Percentiles rank a stretch among this genome's conserved stretches.
These are phyloP conservation scores for Gonium pectorale DNA, from an alignment of 139 green algal species.

Conservation along the genomic window DNA sequence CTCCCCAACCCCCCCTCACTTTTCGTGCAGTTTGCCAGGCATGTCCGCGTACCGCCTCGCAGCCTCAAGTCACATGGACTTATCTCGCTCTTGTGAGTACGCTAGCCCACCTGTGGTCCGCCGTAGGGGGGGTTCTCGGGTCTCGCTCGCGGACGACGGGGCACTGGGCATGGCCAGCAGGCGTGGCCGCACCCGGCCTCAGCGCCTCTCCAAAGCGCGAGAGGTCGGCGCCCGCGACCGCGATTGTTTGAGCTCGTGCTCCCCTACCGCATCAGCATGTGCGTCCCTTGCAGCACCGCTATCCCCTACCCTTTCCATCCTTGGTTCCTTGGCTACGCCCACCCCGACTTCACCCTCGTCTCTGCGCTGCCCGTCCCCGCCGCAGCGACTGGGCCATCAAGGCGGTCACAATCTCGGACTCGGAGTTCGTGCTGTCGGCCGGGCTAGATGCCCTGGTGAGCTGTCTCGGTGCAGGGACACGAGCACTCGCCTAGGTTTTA, in stretches of 20 bases:
- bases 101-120: background rate
- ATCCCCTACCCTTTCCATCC: too few species aligned
- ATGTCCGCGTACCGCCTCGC: background rate
- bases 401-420: slow-evolving; percentile 24
- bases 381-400: slow-evolving; percentile 36
- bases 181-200: too few species aligned
- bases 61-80: background rate
- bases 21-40: background rate
- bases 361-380: background rate
- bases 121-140: too few species aligned
- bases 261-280: background rate
- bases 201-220: too few species aligned
- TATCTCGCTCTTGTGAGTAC: background rate
- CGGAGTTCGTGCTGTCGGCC: background rate
- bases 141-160: too few species aligned
- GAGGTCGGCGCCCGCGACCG: background rate
- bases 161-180: too few species aligned
- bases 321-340: too few species aligned
- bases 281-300: too few species aligned
- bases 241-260: background rate
- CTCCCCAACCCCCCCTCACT: background rate
- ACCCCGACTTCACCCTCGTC: background rate
- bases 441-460: slow-evolving; percentile 48
- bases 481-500: background rate
- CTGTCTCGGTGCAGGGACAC: background rate